Evolutionary conservation across 176 grass and related monocot genomes (phyloP).

Genomic region (Cenchrus purpureus): DNA sequence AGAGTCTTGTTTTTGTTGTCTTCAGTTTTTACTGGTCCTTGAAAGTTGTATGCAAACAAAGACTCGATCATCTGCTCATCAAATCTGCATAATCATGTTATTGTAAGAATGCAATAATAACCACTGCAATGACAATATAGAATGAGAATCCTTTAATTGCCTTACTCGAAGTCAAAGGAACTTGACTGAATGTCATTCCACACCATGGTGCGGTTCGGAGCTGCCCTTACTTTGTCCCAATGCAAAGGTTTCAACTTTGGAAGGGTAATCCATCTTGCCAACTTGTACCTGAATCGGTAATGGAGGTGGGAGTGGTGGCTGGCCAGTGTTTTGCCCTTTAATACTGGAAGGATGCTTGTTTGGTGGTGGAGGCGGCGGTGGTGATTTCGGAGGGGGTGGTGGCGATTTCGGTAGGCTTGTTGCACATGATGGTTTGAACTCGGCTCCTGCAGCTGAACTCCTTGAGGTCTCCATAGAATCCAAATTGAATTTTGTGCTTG

Average conservation of each 20-base stretch:
- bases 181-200: constrained; percentile 90
- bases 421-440: constrained; percentile 7
- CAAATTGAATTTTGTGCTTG: not conserved
- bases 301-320: constrained; percentile 47
- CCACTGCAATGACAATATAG: constrained; percentile 3
- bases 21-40: constrained; percentile 55
- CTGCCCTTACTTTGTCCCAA: constrained; percentile 89
- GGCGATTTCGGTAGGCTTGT: constrained; percentile 30
- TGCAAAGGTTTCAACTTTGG: constrained; percentile 92
- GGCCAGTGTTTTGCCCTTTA: constrained; percentile 43
- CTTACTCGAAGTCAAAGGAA: constrained; percentile 86
- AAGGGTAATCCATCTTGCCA: constrained; percentile 57
- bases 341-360: constrained; percentile 29
- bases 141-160: not conserved
- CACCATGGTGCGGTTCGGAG: constrained; percentile 80
- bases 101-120: constrained; percentile 36
- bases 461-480: constrained; percentile 13
- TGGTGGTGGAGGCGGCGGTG: constrained; percentile 55
- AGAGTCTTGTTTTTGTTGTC: constrained; percentile 57
- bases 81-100: constrained; percentile 58
- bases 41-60: constrained; percentile 86
- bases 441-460: constrained; percentile 11
- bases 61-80: constrained; percentile 88
- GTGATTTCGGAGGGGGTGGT: constrained; percentile 51
- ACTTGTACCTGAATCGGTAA: constrained; percentile 47